Evolutionary conservation across 352 stramenopile genomes (phyloP), one percentile per base, ranked within the genome.

Genomic region (Pythium angustatum): DNA sequence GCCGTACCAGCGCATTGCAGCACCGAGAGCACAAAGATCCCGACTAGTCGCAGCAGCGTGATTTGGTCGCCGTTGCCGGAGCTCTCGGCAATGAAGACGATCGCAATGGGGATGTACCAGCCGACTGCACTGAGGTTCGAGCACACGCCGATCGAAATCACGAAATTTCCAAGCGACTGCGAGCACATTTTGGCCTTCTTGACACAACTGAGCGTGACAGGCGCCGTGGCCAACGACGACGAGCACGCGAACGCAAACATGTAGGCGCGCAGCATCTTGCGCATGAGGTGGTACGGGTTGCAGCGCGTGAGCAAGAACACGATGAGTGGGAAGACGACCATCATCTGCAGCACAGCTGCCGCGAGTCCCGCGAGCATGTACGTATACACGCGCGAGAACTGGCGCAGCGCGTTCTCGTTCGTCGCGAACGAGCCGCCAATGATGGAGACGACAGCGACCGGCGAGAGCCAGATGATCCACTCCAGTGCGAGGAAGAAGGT

Each of bases 241-340:
- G 81, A 73, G 6, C 71, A 87, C 4, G 73, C 77, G 51, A 92
- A 91, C 1, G 85, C 75, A 44, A 91, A 91, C 12, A 88, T 63
- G 62, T 92, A 91, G 10, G 85, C 79, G 2, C 73, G 79, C 34
- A 81, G 38, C 78, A 94, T 88, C 38, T 84, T 65, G 30, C 65
- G 58, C 78, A 92, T 90, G 73, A 90, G 78, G n/a, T 58, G 48
- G 72, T 89, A 94, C 44, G 85, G 85, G 66, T 90, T 92, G 64
- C 74, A 85, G 1, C 80, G 78, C 21, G 83, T 84, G 43, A 83
- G 63, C 15, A 88, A 2, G 59, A 90, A 94, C 33, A 92, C 77
- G 12, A 94, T 63, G 14, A 77, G 47, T 2, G 85, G 85, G 57
- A 87, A 79, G 12, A 88, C 68, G 40, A 94, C 53, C 43, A 89